phyloP scores from a whole-genome alignment of 345 rosid genomes.

The Noccaea caerulescens region DNA sequence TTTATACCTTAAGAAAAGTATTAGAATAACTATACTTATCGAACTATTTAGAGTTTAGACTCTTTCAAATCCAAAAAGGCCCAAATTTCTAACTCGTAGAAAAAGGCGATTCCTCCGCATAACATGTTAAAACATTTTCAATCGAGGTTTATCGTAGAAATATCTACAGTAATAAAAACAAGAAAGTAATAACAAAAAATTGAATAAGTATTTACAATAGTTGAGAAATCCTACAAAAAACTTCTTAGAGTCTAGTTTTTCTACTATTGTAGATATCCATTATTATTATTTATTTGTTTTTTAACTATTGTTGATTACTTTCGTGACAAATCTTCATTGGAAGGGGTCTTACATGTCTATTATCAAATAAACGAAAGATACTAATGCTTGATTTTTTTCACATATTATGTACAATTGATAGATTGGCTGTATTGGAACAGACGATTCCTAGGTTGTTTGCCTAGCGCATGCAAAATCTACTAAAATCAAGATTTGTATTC shows the following conservation, averaged over 20 bases:
- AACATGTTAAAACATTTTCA: background rate
- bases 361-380: background rate
- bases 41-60: background rate
- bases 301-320: too few species aligned
- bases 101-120: conserved; percentile 27
- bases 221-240: too few species aligned
- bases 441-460: background rate
- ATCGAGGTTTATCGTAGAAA: too few species aligned
- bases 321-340: too few species aligned
- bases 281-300: too few species aligned
- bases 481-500: background rate
- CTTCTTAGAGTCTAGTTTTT: too few species aligned
- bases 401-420: background rate
- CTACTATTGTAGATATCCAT: too few species aligned
- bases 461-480: conserved; percentile 10
- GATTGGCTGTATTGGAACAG: conserved; percentile 14
- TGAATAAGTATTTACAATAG: too few species aligned
- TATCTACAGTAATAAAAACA: too few species aligned
- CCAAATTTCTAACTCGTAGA: conserved; percentile 34
- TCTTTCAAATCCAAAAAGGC: conserved; percentile 31
- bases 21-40: conserved; percentile 22
- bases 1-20: conserved; percentile 19
- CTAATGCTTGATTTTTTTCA: background rate
- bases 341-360: too few species aligned
- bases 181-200: too few species aligned